Conservation (phyloP, 495 filamentous ascomycete genomes). For the Aspergillus bridgeri region DNA sequence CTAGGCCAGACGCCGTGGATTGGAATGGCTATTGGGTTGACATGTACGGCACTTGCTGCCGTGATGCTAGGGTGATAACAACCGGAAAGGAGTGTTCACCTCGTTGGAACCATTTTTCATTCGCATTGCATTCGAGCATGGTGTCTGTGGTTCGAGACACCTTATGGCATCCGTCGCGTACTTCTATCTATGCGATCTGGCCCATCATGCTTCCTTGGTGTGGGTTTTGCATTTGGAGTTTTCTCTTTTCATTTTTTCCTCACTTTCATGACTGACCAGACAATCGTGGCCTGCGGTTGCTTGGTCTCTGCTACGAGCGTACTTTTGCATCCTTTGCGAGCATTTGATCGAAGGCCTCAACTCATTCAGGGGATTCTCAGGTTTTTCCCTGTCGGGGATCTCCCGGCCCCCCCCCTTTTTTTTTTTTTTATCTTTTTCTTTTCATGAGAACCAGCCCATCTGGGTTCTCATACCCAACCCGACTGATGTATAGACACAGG, state of each 20-base stretch:
- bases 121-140: background rate
- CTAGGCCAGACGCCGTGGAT: slow-evolving; percentile 48
- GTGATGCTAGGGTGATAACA: slow-evolving; percentile 39
- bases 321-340: slow-evolving; percentile 18
- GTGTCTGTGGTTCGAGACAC: background rate
- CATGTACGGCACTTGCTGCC: slow-evolving; percentile 42
- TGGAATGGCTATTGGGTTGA: slow-evolving; percentile 47
- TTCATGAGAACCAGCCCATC: slow-evolving; percentile 15
- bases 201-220: background rate
- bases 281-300: background rate
- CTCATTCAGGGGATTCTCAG: slow-evolving; percentile 1
- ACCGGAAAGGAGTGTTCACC: background rate
- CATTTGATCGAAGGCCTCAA: slow-evolving; percentile 10
- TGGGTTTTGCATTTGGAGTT: slow-evolving; percentile 21
- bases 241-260: slow-evolving; percentile 9
- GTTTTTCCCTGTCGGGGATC: slow-evolving; percentile 8
- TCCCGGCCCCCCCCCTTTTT: slow-evolving; percentile 16
- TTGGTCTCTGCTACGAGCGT: slow-evolving; percentile 18
- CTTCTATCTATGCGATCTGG: background rate
- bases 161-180: background rate
- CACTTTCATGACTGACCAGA: slow-evolving; percentile 6
- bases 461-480: slow-evolving; percentile 7
- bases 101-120: background rate
- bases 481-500: slow-evolving; percentile 9
- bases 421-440: slow-evolving; percentile 17